Percentiles rank a stretch among this genome's conserved stretches.
These are phyloP conservation scores for Salicornia ramosissima DNA, from an alignment of 148 eudicot genomes.

Conservation along the genomic window DNA sequence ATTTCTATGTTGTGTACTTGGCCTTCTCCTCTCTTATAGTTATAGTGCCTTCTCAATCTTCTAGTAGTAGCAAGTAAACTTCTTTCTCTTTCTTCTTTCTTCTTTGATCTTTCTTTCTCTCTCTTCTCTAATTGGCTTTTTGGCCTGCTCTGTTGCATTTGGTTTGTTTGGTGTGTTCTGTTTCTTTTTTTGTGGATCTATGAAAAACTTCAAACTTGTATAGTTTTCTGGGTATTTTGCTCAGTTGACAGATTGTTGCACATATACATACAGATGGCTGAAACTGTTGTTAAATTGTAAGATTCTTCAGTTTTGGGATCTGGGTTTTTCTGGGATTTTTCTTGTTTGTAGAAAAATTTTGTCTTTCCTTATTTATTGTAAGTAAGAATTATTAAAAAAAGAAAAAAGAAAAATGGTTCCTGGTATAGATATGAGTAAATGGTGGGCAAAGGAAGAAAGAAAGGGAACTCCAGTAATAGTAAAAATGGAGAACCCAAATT, in stretches of 20 bases:
- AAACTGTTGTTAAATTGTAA: constrained; percentile 10
- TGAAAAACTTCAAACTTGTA: constrained; percentile 6
- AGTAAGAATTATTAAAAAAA: background rate
- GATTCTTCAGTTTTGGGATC: constrained; percentile 18
- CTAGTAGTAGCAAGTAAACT: background rate
- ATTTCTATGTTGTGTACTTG: no score
- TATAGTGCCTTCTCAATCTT: constrained; percentile 25
- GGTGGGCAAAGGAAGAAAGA: constrained; percentile 44
- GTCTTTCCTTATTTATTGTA: constrained; percentile 1
- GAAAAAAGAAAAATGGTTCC: constrained; percentile 14
- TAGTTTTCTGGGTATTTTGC: constrained; percentile 18
- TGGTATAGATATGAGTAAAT: constrained; percentile 30
- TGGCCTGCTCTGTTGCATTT: constrained; percentile 13
- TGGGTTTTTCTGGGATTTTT: constrained; percentile 16
- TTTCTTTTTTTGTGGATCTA: constrained; percentile 16
- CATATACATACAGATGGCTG: constrained; percentile 13
- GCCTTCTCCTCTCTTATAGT: constrained; percentile 20
- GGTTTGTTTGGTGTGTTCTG: background rate
- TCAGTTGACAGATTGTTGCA: background rate
- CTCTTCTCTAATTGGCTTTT: background rate
- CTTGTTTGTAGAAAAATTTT: background rate
- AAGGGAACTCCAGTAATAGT: constrained; percentile 55
- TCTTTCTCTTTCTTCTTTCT: constrained; percentile 1
- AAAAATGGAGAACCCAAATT: constrained; percentile 52
- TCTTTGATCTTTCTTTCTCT: background rate